Conservation (phyloP, 2,329 filamentous ascomycete species). For the Samsoniella hepiali region DNA sequence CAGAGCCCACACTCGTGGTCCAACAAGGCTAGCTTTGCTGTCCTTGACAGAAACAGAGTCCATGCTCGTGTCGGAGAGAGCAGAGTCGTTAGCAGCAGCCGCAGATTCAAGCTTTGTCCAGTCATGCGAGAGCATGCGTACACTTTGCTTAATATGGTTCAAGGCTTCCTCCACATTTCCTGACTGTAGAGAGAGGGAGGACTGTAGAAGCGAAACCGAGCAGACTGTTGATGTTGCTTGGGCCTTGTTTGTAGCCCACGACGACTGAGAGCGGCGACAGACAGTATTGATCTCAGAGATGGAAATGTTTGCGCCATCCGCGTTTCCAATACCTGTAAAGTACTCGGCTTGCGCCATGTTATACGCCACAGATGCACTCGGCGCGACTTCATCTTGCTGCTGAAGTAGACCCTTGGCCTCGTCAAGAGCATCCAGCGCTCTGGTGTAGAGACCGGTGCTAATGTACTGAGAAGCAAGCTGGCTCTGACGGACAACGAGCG, state of each 20-base stretch:
- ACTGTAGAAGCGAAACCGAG: slow-evolving; percentile 52
- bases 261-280: slow-evolving; percentile 28
- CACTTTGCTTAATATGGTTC: slow-evolving; percentile 52
- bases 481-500: slow-evolving; percentile 45
- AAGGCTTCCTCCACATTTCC: slow-evolving; percentile 59
- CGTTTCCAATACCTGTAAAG: slow-evolving; percentile 62
- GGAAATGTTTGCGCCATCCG: slow-evolving; percentile 54
- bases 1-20: slow-evolving; percentile 74
- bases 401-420: slow-evolving; percentile 51
- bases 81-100: slow-evolving; percentile 27
- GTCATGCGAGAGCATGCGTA: slow-evolving; percentile 54
- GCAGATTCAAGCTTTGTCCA: slow-evolving; percentile 50
- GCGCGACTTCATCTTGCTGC: slow-evolving; percentile 34
- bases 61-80: slow-evolving; percentile 30
- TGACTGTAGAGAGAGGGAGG: slow-evolving; percentile 60
- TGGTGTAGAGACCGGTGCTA: slow-evolving; percentile 48
- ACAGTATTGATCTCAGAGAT: slow-evolving; percentile 33
- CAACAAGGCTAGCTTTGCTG: slow-evolving; percentile 23
- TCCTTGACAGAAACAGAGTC: slow-evolving; percentile 27
- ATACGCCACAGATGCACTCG: slow-evolving; percentile 41
- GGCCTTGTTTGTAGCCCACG: slow-evolving; percentile 34
- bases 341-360: slow-evolving; percentile 75
- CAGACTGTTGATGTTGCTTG: slow-evolving; percentile 33
- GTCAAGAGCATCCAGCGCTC: slow-evolving; percentile 53
- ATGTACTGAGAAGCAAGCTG: slow-evolving; percentile 52